Conservation (phyloP, 192 early-diverging fungal genomes). For the Backusella sp. region DNA sequence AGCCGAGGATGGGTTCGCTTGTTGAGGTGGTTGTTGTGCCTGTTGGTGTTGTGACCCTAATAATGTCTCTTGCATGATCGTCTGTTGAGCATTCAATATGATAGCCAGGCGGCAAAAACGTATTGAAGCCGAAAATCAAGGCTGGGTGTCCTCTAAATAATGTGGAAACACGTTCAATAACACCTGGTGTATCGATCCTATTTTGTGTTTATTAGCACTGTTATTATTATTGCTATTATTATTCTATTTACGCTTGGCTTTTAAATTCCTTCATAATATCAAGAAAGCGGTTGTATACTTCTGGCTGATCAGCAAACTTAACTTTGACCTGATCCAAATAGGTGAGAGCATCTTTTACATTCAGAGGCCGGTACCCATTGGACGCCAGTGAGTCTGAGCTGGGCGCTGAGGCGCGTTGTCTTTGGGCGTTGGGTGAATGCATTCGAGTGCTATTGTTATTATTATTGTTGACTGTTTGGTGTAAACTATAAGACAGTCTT, state of each 20-base stretch:
- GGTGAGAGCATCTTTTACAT: conserved; percentile 91
- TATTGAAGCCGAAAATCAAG: conserved; percentile 97
- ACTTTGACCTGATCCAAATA: conserved; percentile 96
- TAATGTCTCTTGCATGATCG: conserved; percentile 64
- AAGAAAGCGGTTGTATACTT: conserved; percentile 95
- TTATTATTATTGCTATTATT: not conserved
- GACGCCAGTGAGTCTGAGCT: not conserved
- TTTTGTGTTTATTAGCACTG: not conserved
- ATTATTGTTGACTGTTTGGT: not conserved
- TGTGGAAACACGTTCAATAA: conserved; percentile 94
- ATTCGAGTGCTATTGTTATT: not conserved
- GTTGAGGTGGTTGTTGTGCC: conserved; percentile 56
- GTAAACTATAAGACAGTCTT: not conserved
- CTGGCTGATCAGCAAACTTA: conserved; percentile 87
- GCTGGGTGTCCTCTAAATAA: conserved; percentile 87
- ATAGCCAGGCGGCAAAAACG: conserved; percentile 97
- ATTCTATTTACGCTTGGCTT: conserved; percentile 73
- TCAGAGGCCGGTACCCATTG: conserved; percentile 53
- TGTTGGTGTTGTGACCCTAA: conserved; percentile 87
- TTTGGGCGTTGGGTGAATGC: not conserved
- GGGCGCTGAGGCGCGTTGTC: not conserved
- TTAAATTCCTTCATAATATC: conserved; percentile 99
- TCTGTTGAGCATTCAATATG: conserved; percentile 88
- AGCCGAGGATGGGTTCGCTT: conserved; percentile 29
- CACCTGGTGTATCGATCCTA: conserved; percentile 94